phyloP scores from a whole-genome alignment of 2,329 filamentous ascomycete species.

The Alternaria sp. region DNA sequence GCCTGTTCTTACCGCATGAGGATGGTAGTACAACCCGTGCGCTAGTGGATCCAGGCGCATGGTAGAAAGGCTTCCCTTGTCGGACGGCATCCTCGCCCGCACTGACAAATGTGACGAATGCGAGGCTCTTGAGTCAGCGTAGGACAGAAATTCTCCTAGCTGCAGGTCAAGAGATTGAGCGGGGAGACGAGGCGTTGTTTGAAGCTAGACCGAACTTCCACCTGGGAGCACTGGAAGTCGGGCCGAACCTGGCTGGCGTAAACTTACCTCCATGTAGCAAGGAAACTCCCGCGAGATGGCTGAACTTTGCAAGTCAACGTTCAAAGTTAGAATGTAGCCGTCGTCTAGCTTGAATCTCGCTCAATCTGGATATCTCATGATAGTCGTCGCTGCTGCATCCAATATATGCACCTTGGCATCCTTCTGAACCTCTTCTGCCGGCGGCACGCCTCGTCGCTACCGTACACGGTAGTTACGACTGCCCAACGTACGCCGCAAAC shows the following conservation, averaged over 20 bases:
- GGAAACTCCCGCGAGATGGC: neutral
- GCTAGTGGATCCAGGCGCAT: neutral
- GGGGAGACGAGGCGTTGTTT: neutral
- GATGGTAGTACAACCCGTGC: neutral
- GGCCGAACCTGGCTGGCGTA: neutral
- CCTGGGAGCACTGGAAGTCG: neutral
- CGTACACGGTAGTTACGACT: neutral
- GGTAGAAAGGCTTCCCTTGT: neutral
- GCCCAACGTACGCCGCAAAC: neutral
- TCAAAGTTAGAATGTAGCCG: neutral
- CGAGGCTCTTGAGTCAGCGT: neutral
- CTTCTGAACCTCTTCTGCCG: neutral
- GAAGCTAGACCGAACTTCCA: neutral
- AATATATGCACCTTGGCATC: neutral
- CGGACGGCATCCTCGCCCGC: neutral
- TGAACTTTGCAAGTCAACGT: neutral
- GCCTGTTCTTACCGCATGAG: neutral
- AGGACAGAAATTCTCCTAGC: neutral
- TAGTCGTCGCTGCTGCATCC: neutral
- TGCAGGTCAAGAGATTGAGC: neutral
- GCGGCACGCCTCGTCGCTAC: neutral
- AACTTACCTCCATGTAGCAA: neutral
- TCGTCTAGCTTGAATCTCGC: neutral
- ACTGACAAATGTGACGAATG: neutral
- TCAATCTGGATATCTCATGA: neutral